Evolutionary conservation across 208 protist genomes (phyloP).

Genomic region (Wallacemonas collosoma): DNA sequence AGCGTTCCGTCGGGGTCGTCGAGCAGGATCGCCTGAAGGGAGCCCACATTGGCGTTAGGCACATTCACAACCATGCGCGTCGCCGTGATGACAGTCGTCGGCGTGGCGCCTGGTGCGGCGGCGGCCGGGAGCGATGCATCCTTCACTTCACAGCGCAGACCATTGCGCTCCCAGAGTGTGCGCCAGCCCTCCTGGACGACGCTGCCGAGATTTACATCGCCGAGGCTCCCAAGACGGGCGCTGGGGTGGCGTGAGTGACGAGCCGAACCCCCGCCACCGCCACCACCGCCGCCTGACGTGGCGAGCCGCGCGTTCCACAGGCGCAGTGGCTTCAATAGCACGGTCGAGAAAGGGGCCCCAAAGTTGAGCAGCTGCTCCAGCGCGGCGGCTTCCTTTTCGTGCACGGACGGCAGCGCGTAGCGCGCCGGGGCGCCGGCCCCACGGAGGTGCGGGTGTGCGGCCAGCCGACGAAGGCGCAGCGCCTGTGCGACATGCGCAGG

Average conservation of each 20-base stretch:
- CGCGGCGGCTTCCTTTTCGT: conserved; percentile 20
- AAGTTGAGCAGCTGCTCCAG: conserved; percentile 32
- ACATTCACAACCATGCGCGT: conserved; percentile 41
- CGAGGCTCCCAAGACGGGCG: background rate
- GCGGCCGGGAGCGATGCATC: background rate
- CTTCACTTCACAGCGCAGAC: conserved; percentile 27
- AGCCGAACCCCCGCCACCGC: background rate
- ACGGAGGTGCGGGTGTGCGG: conserved; percentile 8
- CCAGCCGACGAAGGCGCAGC: conserved; percentile 2
- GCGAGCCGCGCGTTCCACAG: conserved; percentile 14
- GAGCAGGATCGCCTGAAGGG: conserved; percentile 45
- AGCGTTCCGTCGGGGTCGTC: conserved; percentile 34
- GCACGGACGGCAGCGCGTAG: conserved; percentile 22
- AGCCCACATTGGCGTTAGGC: conserved; percentile 45
- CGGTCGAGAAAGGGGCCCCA: conserved; percentile 31
- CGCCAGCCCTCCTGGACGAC: conserved; percentile 11
- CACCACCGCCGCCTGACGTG: background rate
- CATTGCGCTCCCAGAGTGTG: conserved; percentile 17
- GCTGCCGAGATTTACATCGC: background rate
- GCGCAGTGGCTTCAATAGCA: conserved; percentile 29
- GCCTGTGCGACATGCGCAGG: background rate
- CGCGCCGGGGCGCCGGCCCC: conserved; percentile 6
- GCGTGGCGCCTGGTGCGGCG: background rate
- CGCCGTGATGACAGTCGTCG: conserved; percentile 8
- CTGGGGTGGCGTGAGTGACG: conserved; percentile 14